These are phyloP conservation scores for Penicillium sp. DNA, from an alignment of 2,329 filamentous ascomycete species.

Conservation along the genomic window DNA sequence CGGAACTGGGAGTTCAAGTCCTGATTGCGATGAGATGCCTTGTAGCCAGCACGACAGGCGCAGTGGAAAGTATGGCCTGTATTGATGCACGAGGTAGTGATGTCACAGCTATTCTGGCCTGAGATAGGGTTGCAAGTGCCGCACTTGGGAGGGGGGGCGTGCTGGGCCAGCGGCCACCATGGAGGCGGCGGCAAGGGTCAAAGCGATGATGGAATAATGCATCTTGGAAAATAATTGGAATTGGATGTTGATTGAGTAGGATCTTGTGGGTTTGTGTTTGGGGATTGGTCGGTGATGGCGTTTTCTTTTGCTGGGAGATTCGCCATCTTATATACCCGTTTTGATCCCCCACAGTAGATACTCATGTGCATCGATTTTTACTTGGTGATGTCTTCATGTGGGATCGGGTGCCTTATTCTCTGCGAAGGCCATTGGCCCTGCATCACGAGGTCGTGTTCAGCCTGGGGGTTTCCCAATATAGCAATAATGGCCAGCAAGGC, in stretches of 20 bases:
- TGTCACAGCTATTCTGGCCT: constrained; percentile 42
- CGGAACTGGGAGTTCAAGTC: constrained; percentile 39
- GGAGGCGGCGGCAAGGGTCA: constrained; percentile 29
- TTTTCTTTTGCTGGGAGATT: neutral
- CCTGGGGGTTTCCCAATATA: neutral
- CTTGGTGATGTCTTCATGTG: neutral
- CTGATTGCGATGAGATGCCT: constrained; percentile 34
- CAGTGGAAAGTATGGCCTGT: constrained; percentile 43
- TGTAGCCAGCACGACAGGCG: constrained; percentile 44
- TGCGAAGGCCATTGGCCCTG: neutral
- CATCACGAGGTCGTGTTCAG: constrained; percentile 1
- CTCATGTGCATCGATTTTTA: neutral
- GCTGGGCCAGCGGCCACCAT: constrained; percentile 21
- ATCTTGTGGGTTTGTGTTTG: neutral
- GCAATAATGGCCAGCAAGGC: neutral
- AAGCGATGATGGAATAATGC: constrained; percentile 27
- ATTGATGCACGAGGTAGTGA: constrained; percentile 48
- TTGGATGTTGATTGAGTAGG: neutral
- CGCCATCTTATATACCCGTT: constrained; percentile 5
- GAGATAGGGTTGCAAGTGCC: constrained; percentile 43
- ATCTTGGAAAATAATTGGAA: constrained; percentile 27
- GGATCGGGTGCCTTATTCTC: neutral
- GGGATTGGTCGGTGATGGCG: constrained; percentile 3
- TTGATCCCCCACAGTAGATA: neutral
- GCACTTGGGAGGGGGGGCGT: constrained; percentile 28